Conservation (phyloP, 805 yeast genomes). For the Kurtzmaniella cleridarum region DNA sequence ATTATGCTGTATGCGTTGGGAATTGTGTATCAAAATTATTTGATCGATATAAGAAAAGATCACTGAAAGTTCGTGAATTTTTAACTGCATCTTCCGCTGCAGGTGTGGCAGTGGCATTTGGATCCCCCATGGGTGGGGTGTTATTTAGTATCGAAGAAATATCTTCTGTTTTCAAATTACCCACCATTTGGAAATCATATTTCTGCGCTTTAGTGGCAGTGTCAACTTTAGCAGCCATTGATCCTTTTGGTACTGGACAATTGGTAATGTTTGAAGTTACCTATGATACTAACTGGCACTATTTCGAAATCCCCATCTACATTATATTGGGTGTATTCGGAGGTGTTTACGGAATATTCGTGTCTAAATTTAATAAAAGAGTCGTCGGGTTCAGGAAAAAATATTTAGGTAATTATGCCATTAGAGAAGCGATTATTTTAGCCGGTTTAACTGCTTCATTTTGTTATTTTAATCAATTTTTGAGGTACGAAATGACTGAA, state of each 20-base stretch:
- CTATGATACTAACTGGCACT: slow-evolving; percentile 82
- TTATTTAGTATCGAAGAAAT: slow-evolving; percentile 90
- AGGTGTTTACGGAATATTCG: slow-evolving; percentile 80
- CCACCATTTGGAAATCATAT: slow-evolving; percentile 86
- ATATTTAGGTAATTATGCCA: slow-evolving; percentile 51
- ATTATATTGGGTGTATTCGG: slow-evolving; percentile 82
- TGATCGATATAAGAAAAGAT: slow-evolving; percentile 38
- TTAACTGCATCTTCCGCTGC: slow-evolving; percentile 93
- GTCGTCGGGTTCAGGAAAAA: slow-evolving; percentile 74
- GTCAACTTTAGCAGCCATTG: slow-evolving; percentile 67
- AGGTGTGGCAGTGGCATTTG: slow-evolving; percentile 98
- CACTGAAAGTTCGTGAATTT: slow-evolving; percentile 49
- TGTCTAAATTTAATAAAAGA: slow-evolving; percentile 68
- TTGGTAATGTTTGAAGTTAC: slow-evolving; percentile 88
- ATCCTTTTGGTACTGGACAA: slow-evolving; percentile 94
- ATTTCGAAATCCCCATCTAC: slow-evolving; percentile 77
- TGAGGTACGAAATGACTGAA: slow-evolving; percentile 89
- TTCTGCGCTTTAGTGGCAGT: slow-evolving; percentile 89
- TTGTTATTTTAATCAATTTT: slow-evolving; percentile 78
- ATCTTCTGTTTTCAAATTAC: slow-evolving; percentile 62
- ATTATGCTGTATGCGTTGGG: slow-evolving; percentile 96
- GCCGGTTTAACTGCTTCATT: slow-evolving; percentile 67
- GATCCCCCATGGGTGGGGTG: slow-evolving; percentile 95
- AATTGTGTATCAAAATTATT: slow-evolving; percentile 61
- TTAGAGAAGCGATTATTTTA: slow-evolving; percentile 66